phyloP scores from a whole-genome alignment of 148 eudicot genomes.

The Rhododendron molle region DNA sequence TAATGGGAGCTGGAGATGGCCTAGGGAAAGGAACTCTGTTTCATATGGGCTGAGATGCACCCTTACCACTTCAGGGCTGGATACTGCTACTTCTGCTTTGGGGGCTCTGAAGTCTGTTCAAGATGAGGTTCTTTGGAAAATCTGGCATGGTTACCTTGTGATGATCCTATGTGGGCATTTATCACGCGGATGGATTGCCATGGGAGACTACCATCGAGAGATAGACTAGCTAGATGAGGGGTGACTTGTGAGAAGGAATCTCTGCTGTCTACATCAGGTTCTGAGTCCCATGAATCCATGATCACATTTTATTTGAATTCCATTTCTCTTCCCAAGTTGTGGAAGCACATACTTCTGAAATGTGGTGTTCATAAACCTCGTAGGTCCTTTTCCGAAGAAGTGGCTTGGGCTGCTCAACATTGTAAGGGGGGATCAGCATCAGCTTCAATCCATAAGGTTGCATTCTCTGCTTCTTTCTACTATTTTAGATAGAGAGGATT shows the following conservation, averaged over 20 bases:
- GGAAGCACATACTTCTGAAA: not conserved
- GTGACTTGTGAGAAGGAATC: not conserved
- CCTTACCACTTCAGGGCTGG: not conserved
- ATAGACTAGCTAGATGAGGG: not conserved
- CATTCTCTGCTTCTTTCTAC: not conserved
- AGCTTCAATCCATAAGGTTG: not conserved
- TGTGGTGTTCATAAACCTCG: not conserved
- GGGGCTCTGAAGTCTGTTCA: not conserved
- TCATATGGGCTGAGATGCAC: not conserved
- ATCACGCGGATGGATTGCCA: not conserved
- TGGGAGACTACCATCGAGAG: not conserved
- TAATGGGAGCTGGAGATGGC: not conserved
- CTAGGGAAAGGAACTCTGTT: not conserved
- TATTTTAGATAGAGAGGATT: not conserved
- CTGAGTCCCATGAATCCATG: not conserved
- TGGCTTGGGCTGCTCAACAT: not conserved
- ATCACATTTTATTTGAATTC: not conserved
- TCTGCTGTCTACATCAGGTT: not conserved
- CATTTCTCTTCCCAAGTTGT: not conserved
- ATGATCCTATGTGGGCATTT: not conserved
- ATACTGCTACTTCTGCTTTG: not conserved
- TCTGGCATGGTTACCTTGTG: not conserved
- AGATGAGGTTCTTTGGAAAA: not conserved
- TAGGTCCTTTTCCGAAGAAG: not conserved
- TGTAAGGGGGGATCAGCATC: not conserved